Conservation (phyloP, 176 grass and related monocot genomes). For the Aegilops umbellulata region DNA sequence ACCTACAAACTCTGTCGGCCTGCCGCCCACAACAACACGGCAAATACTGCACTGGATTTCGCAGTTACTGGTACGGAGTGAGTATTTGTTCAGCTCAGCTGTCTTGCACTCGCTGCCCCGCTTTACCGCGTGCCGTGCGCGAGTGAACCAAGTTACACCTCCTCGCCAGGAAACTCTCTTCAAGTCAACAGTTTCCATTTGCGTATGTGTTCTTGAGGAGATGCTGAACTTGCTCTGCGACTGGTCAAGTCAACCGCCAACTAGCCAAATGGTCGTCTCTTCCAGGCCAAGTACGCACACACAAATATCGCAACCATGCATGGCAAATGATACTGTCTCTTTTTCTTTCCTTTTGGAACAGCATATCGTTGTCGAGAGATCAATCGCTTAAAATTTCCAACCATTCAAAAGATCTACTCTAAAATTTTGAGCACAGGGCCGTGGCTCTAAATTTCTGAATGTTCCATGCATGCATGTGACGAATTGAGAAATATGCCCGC, state of each 20-base stretch:
- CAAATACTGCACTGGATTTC: not conserved
- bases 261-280: not conserved
- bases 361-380: no score
- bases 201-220: not conserved
- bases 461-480: no score
- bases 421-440: no score
- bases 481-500: no score
- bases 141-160: not conserved
- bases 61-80: no score
- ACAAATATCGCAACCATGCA: no score
- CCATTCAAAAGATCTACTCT: no score
- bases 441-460: no score
- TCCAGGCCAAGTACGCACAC: no score
- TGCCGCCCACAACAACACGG: not conserved
- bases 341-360: no score
- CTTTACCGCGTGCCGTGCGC: not conserved
- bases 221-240: not conserved
- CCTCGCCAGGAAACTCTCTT: not conserved
- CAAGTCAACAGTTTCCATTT: not conserved
- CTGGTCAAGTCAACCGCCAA: not conserved
- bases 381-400: no score
- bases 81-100: constrained; percentile 7
- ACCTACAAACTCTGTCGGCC: not conserved
- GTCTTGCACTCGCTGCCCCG: not conserved
- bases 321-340: no score